Base-by-base conservation (phyloP, 2,329 filamentous ascomycete genomes). In the Tolypocladium endophyticum region DNA sequence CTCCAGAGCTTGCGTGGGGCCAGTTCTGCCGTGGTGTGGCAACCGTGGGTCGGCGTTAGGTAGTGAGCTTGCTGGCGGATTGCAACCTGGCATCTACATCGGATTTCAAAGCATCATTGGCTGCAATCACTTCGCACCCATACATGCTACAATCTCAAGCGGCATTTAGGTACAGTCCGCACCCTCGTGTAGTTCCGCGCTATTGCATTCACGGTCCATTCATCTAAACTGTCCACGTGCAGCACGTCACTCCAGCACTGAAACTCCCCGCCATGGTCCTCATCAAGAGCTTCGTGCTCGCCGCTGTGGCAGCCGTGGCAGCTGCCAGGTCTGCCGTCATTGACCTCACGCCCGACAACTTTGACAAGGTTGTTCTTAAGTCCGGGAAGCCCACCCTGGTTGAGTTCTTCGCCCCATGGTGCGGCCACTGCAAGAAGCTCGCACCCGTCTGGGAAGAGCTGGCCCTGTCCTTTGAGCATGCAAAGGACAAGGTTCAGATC, bases 371-470 rank as follows among this genome's bases (percentile, higher is more conserved):
- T 59, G 91, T 96, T 64, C 82, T 96, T 62, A 86, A 95, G 73
- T 93, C 90, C 54, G 92, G 92, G 75, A 97, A 96, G 80, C 93
- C 94, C 52, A 92, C 94, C 0, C 87, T 99, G 33, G 92, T 97
- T 68, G 92, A 97, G 75, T 99, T 99, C 84, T 97, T 96, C 72
- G 94, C 94, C 39, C 92, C 93, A 30, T 99, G 94, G 94, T 99
- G 94, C 72, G 95, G 94, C 38, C 94, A 99, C 82, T 99, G 94
- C 90, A 97, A 97, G 84, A 96, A 80, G 71, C 88, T 99, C 39
- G 94, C 94, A 20, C 95, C 94, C 56, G 80, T 95, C 61, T 99
- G 95, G 76, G 94, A 99, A 74, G 90, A 99, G 72, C 86, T 99
- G 52, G 94, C 86, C 55, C 74, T 80, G 56, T 78, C 81, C 50